A percentile compares a stretch with the other conserved stretches of the same genome.
Conservation (phyloP, 1,284 basidiomycete genomes). For the Butyriboletus regius region DNA sequence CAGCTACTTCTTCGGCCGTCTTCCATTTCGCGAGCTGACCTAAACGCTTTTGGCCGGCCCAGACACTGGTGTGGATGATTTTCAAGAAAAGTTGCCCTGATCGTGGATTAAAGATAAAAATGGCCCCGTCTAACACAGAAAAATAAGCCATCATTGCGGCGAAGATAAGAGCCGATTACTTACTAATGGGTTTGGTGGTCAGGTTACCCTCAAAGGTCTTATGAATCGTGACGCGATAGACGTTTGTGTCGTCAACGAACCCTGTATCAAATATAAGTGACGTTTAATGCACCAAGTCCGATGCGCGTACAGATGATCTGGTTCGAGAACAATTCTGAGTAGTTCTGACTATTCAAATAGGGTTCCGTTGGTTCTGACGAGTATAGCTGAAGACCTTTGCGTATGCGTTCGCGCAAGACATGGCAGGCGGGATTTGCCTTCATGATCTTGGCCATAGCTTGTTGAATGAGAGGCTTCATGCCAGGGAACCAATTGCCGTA, state of each 20-base stretch:
- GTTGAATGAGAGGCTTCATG: conserved; percentile 94
- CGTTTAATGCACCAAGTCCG: background rate
- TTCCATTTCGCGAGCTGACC: conserved; percentile 99
- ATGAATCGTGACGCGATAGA: conserved; percentile 99
- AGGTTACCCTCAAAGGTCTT: conserved; percentile 99
- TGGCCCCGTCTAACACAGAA: conserved; percentile 70
- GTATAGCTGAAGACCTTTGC: conserved; percentile 96
- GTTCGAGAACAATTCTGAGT: conserved; percentile 97
- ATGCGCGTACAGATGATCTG: conserved; percentile 83
- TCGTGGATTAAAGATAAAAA: conserved; percentile 99
- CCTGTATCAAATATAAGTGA: conserved; percentile 35
- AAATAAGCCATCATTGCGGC: conserved; percentile 1
- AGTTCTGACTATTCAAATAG: conserved; percentile 96
- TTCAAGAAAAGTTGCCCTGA: conserved; percentile 98
- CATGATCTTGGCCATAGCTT: conserved; percentile 99
- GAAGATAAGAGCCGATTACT: conserved; percentile 20
- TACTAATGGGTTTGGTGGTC: conserved; percentile 98
- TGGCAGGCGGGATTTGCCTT: conserved; percentile 98
- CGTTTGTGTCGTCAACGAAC: conserved; percentile 99
- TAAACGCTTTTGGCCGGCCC: conserved; percentile 99
- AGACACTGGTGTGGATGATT: conserved; percentile 98
- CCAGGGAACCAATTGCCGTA: conserved; percentile 99
- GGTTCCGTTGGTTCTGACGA: conserved; percentile 99
- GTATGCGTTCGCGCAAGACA: conserved; percentile 94
- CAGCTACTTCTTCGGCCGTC: conserved; percentile 99